Evolutionary conservation across 1,139 yeast species (phyloP), one percentile per base, ranked within the genome.

Genomic region (Saccharomycopsis phalli): DNA sequence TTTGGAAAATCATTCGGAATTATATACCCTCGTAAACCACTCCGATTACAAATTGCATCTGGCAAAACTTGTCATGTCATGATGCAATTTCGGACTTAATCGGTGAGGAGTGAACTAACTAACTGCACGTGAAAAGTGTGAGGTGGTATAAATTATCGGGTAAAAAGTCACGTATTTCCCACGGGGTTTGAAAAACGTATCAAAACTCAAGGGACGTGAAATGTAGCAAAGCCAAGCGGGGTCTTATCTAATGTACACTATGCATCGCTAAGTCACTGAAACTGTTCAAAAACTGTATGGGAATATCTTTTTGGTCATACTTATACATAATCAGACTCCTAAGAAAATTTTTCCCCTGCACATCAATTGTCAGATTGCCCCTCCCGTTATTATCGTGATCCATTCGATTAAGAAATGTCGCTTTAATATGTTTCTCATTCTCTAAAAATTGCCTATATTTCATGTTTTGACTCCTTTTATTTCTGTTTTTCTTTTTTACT

Each of bases 201-300:
- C 14, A 11, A 26, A n/a, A n/a, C 29, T 26, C 29, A 26, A 11
- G 5, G 29, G 5, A n/a, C n/a, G n/a, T n/a, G n/a, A n/a, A n/a
- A n/a, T n/a, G n/a, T n/a, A n/a, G n/a, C n/a, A n/a, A n/a, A n/a
- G n/a, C n/a, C n/a, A n/a, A n/a, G n/a, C n/a, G n/a, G n/a, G n/a
- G n/a, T n/a, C n/a, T n/a, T n/a, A n/a, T n/a, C n/a, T n/a, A n/a
- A n/a, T n/a, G n/a, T n/a, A n/a, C 13, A 6, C 4, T 6, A 13
- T 30, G 33, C 11, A 30, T 16, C 10, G 33, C 33, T 8, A 30
- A 13, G 13, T 30, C 33, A 13, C 33, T 30, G 22, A 30, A 30
- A 16, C 33, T 30, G 20, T 8, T 30, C 13, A 19, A 19, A 30
- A 30, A 8, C 13, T 10, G 13, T 13, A 20, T 10, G 13, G 33